Conservation (phyloP, 345 rosid species). For the Trapa incisa region DNA sequence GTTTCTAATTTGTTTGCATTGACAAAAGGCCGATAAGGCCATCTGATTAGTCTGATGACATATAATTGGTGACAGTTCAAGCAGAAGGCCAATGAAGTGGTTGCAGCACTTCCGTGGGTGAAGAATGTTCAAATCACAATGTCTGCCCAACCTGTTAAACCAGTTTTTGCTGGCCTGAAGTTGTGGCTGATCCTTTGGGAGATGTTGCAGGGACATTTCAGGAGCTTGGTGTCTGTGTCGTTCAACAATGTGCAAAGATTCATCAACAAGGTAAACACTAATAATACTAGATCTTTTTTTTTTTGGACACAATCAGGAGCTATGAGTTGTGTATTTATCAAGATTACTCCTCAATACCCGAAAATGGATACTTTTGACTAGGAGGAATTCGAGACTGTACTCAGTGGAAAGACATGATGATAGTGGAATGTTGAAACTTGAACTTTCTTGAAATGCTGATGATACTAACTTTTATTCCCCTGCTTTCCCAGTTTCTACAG, state of each 20-base stretch:
- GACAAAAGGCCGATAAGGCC: not conserved
- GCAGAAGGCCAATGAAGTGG: slow-evolving; percentile 79
- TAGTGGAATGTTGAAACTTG: not conserved
- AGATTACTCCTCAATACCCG: not conserved
- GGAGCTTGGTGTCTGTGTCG: slow-evolving; percentile 77
- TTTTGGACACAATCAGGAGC: not conserved
- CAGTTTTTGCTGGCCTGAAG: slow-evolving; percentile 77
- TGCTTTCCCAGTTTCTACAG: slow-evolving; percentile 59
- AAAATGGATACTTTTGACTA: not conserved
- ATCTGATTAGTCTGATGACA: not conserved
- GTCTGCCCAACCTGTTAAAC: slow-evolving; percentile 94
- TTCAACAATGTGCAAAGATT: slow-evolving; percentile 92
- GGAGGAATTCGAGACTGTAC: no score
- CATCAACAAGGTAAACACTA: slow-evolving; percentile 70
- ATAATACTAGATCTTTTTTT: not conserved
- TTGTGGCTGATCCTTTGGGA: slow-evolving; percentile 80
- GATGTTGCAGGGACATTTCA: slow-evolving; percentile 78
- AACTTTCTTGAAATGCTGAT: slow-evolving; percentile 3
- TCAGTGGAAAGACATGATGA: not conserved
- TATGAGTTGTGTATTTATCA: not conserved
- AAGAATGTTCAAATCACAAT: slow-evolving; percentile 69
- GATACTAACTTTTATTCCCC: not conserved
- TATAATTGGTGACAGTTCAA: slow-evolving; percentile 47
- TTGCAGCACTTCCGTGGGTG: slow-evolving; percentile 71
- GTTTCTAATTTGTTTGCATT: not conserved